A percentile compares a stretch with the other conserved stretches of the same genome.
These are phyloP conservation scores for Saccharomyces uvarum DNA, from an alignment of 1,139 yeast genomes.

Conservation along the genomic window DNA sequence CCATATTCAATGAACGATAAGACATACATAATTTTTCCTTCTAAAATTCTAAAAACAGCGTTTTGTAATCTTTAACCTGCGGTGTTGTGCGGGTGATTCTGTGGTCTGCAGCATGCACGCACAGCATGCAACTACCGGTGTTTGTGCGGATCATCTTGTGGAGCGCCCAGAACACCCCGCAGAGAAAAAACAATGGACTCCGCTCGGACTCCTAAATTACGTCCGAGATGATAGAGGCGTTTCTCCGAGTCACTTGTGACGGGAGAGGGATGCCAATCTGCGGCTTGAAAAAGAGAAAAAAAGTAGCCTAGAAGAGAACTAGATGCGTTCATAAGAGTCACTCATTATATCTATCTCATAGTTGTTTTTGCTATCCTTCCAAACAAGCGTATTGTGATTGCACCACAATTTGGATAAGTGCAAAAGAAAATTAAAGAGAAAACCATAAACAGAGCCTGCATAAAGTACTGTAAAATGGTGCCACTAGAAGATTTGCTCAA, in stretches of 20 bases:
- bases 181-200: not conserved
- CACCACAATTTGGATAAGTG: not conserved
- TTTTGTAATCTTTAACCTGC: not conserved
- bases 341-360: not conserved
- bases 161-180: not conserved
- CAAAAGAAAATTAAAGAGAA: not conserved
- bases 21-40: not conserved
- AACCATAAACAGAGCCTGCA: not conserved
- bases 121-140: not conserved
- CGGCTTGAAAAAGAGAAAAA: not conserved
- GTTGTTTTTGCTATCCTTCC: not conserved
- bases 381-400: not conserved
- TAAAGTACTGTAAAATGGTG: constrained; percentile 8
- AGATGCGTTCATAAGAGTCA: not conserved
- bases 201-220: not conserved
- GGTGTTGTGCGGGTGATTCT: not conserved
- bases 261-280: not conserved
- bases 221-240: not conserved
- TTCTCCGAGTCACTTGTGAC: not conserved
- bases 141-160: not conserved
- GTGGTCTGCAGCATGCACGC: not conserved
- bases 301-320: not conserved
- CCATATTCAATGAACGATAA: not conserved
- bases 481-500: constrained; percentile 18
- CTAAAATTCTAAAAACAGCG: not conserved